phyloP scores from a whole-genome alignment of 371 early-diverging fungal species.

The Sporodiniella umbellata region DNA sequence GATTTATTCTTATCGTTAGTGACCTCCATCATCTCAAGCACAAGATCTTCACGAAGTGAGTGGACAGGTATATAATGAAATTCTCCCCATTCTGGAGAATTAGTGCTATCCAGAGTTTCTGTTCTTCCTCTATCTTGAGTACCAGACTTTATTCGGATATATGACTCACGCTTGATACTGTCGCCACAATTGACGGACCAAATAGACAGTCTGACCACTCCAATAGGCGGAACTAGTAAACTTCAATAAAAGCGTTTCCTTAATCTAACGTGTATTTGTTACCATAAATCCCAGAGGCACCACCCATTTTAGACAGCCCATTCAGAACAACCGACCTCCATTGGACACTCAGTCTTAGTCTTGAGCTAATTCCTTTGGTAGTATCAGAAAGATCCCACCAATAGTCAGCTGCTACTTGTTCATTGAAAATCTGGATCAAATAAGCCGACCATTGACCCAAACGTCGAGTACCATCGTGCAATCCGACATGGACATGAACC shows the following conservation, averaged over 20 bases:
- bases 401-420: conserved; percentile 33
- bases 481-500: conserved; percentile 30
- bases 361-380: conserved; percentile 24
- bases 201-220: conserved; percentile 75
- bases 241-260: neutral
- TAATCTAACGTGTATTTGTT: conserved; percentile 1
- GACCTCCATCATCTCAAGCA: conserved; percentile 76
- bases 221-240: conserved; percentile 61
- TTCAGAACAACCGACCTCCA: conserved; percentile 59
- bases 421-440: conserved; percentile 33
- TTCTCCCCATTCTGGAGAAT: conserved; percentile 89
- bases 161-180: conserved; percentile 79
- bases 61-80: conserved; percentile 70
- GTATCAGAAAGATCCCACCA: conserved; percentile 39
- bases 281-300: conserved; percentile 36
- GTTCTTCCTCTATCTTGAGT: conserved; percentile 65
- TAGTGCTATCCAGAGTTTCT: conserved; percentile 62
- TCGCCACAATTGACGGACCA: conserved; percentile 63
- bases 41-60: conserved; percentile 60
- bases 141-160: conserved; percentile 64
- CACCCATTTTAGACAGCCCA: conserved; percentile 34
- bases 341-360: conserved; percentile 44
- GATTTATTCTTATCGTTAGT: conserved; percentile 63
- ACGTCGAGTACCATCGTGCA: conserved; percentile 22
- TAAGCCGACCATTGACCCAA: conserved; percentile 42